phyloP scores from a whole-genome alignment of 2,329 filamentous ascomycete genomes.

The Phyllosticta capitalensis region DNA sequence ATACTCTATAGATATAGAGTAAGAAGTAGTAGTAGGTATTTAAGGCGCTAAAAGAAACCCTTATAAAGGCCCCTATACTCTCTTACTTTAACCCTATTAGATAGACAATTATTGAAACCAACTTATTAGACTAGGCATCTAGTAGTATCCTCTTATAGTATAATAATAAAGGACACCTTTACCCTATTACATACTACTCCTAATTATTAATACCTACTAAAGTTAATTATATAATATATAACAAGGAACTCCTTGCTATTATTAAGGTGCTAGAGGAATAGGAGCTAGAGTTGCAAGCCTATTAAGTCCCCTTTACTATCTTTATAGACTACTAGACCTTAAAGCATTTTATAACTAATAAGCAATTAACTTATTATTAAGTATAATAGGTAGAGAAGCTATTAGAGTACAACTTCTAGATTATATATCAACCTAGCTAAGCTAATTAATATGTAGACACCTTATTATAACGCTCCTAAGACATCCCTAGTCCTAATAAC shows the following conservation, averaged over 20 bases:
- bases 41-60: too few species aligned
- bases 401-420: neutral
- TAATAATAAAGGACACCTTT: neutral
- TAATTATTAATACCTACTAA: neutral
- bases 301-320: too few species aligned
- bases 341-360: too few species aligned
- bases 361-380: too few species aligned
- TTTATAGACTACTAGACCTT: too few species aligned
- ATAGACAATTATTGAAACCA: neutral
- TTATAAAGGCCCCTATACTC: neutral
- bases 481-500: too few species aligned
- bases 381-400: too few species aligned
- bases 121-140: neutral
- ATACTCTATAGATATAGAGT: neutral
- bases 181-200: neutral
- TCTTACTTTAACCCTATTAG: neutral
- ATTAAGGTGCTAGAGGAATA: neutral
- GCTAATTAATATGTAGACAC: neutral
- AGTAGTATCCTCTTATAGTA: neutral
- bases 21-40: neutral
- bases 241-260: neutral
- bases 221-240: neutral
- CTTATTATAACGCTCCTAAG: neutral
- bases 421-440: neutral
- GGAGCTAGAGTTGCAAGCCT: neutral